A percentile compares a stretch with the other conserved stretches of the same genome.
These are phyloP conservation scores for Cyberlindnera saturnus DNA, from an alignment of 805 yeast species.

Conservation along the genomic window DNA sequence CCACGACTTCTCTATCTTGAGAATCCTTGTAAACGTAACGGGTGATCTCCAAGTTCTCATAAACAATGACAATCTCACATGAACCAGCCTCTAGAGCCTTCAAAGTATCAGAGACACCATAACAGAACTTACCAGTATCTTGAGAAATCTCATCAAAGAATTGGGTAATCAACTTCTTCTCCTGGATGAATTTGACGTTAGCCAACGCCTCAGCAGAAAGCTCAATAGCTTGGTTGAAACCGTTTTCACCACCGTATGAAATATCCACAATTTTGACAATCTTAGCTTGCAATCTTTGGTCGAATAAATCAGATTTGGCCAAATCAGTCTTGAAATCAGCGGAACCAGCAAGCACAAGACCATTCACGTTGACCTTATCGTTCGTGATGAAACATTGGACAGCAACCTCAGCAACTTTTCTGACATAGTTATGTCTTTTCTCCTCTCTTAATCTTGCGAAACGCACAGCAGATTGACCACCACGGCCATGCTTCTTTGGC, in stretches of 20 bases:
- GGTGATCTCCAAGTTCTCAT: conserved; percentile 81
- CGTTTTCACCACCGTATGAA: conserved; percentile 99
- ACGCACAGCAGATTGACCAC: conserved; percentile 99
- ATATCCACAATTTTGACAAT: conserved; percentile 92
- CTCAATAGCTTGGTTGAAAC: conserved; percentile 98
- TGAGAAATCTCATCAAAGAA: conserved; percentile 97
- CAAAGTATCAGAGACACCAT: conserved; percentile 93
- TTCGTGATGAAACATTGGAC: conserved; percentile 94
- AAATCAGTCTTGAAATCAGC: conserved; percentile 98
- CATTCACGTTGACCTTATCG: conserved; percentile 92
- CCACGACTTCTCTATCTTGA: conserved; percentile 72
- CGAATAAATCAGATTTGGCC: conserved; percentile 89
- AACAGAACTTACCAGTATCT: conserved; percentile 96
- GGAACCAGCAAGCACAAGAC: conserved; percentile 95
- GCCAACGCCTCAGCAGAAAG: conserved; percentile 94
- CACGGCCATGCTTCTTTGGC: conserved; percentile 99
- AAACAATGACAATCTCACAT: conserved; percentile 85
- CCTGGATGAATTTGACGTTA: conserved; percentile 96
- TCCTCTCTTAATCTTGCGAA: conserved; percentile 98
- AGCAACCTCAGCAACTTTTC: conserved; percentile 97
- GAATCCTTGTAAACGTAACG: conserved; percentile 81
- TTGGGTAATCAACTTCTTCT: conserved; percentile 85
- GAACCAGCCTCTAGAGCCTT: conserved; percentile 97
- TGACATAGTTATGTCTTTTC: conserved; percentile 96
- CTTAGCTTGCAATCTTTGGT: conserved; percentile 79